Conservation (phyloP, 352 stramenopile species). For the Pythium plurisporium region DNA sequence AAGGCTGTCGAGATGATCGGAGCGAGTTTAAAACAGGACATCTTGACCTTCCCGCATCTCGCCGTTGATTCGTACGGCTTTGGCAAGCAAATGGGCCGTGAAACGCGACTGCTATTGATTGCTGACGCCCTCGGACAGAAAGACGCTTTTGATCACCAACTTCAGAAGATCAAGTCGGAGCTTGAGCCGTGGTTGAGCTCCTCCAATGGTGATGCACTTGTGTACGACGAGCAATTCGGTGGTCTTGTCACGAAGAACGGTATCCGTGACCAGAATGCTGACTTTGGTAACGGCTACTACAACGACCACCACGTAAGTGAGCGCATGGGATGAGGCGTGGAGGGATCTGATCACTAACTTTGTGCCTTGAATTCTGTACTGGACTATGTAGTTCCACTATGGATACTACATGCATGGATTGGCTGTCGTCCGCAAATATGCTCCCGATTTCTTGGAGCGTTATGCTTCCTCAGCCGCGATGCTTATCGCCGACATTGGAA, state of each 20-base stretch:
- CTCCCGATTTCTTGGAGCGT: slow-evolving; percentile 60
- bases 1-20: slow-evolving; percentile 42
- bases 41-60: slow-evolving; percentile 40
- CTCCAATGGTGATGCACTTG: slow-evolving; percentile 63
- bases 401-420: slow-evolving; percentile 90
- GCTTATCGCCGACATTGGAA: slow-evolving; percentile 67
- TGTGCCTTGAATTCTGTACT: too few species aligned
- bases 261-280: slow-evolving; percentile 39
- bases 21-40: slow-evolving; percentile 42
- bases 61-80: slow-evolving; percentile 74
- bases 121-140: slow-evolving; percentile 66
- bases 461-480: slow-evolving; percentile 50
- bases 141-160: slow-evolving; percentile 34
- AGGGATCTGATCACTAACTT: too few species aligned
- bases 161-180: slow-evolving; percentile 55
- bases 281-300: slow-evolving; percentile 89
- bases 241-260: slow-evolving; percentile 90
- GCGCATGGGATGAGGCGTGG: too few species aligned
- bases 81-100: slow-evolving; percentile 70
- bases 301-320: slow-evolving; percentile 67
- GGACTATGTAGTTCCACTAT: slow-evolving; percentile 92
- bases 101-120: slow-evolving; percentile 69
- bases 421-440: slow-evolving; percentile 69
- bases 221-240: slow-evolving; percentile 92
- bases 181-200: slow-evolving; percentile 56